Base-by-base conservation (phyloP, 352 stramenopile species). In the Phytopythium sindhum region DNA sequence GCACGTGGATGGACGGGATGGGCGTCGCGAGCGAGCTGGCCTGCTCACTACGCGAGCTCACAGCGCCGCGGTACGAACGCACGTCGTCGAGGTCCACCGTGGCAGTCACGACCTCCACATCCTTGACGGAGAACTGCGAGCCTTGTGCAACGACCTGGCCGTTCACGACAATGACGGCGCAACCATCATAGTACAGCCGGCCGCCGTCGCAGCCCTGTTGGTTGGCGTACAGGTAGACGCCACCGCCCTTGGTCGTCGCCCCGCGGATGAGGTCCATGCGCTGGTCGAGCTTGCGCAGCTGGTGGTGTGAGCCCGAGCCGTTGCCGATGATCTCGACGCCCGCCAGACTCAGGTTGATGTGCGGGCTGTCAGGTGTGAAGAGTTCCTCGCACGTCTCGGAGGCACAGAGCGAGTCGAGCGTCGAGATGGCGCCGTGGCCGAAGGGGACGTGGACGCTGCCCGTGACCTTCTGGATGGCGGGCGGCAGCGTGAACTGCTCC, bases 211-310 rank as follows among this genome's bases (percentile, higher is more conserved):
- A 99, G 23, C 97, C 97, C 55, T 98, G 87, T 74, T 98, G 93
- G 69, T 99, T 99, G 21, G 96, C 85, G 72, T 99, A 99, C 21
- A 99, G 66, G 73, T 99, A 99, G 31, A 99, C 85, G n/a, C 97
- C 97, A 21, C 97, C 97, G 73, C 93, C 97, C 77, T 99, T 99
- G 33, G 79, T 84, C 6, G 92, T 97, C 11, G 94, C 95, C 35
- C 81, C 88, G 35, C 87, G 78, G 52, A 98, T 98, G 26, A 98
- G 72, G 45, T 97, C 89, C 64, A 98, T 87, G 37, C 95, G 88
- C 61, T 91, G 78, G 70, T 98, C 61, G 26, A 98, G 80, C 71
- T 98, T 98, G 62, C 95, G 90, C 45, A 99, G 75, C 74, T 99
- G 89, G 70, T 99, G 97, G 83, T 99, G 97, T 55, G 89, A 98